A percentile compares a stretch with the other conserved stretches of the same genome.
These are phyloP conservation scores for Chlamydomonas sp. DNA, from an alignment of 139 green algal genomes.

Conservation along the genomic window DNA sequence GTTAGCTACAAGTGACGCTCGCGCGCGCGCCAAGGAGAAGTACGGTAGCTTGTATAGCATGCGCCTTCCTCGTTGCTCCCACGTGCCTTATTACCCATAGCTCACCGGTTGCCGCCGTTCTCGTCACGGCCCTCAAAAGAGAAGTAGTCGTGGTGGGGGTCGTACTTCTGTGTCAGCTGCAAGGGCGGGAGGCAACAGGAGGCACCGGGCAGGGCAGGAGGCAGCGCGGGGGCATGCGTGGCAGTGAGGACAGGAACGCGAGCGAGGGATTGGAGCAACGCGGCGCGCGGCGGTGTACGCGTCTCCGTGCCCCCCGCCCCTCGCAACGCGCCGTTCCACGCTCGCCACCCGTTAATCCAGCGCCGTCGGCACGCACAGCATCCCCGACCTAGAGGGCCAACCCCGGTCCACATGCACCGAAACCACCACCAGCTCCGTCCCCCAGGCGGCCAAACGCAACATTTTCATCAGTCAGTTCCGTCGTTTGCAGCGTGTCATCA, in stretches of 20 bases:
- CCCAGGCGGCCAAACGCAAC: not conserved
- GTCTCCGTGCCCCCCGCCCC: not conserved
- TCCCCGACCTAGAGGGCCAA: not conserved
- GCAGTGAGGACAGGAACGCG: too few species aligned
- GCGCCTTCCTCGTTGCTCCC: too few species aligned
- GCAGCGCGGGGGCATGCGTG: not conserved
- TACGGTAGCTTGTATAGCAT: too few species aligned
- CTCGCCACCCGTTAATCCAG: too few species aligned
- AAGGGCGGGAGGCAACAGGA: not conserved
- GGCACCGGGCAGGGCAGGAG: not conserved
- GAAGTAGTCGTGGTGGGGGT: slow-evolving; percentile 64
- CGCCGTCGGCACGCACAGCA: not conserved
- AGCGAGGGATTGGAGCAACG: not conserved
- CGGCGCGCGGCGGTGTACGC: not conserved
- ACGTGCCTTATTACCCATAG: too few species aligned
- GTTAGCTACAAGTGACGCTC: too few species aligned
- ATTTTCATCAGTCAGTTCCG: too few species aligned
- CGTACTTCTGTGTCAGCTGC: slow-evolving; percentile 49
- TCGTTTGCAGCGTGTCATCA: too few species aligned
- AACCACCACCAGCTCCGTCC: too few species aligned
- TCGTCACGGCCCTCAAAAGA: slow-evolving; percentile 39
- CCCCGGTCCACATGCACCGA: not conserved
- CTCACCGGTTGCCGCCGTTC: slow-evolving; percentile 66
- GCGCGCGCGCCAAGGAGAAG: too few species aligned
- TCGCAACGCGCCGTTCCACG: not conserved